Conservation (phyloP, 2,329 filamentous ascomycete genomes). For the Nothophaeocryptopus gaeumannii region DNA sequence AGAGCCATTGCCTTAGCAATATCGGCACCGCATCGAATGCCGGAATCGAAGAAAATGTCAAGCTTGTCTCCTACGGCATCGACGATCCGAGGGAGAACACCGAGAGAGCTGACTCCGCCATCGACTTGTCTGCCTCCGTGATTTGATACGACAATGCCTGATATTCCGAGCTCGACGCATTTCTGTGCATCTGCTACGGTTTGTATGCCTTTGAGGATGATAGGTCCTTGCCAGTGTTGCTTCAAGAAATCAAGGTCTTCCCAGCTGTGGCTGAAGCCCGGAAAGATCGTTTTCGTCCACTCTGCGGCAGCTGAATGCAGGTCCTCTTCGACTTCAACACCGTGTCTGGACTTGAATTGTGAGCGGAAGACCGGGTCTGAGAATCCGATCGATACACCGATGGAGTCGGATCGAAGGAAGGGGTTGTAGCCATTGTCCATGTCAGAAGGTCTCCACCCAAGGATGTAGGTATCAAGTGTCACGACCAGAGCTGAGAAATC, state of each 20-base stretch:
- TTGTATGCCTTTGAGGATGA: slow-evolving; percentile 60
- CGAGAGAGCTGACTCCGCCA: slow-evolving; percentile 48
- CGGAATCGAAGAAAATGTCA: slow-evolving; percentile 52
- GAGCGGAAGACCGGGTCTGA: slow-evolving; percentile 64
- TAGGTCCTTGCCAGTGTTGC: slow-evolving; percentile 61
- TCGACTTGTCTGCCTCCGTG: slow-evolving; percentile 54
- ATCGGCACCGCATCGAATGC: slow-evolving; percentile 49
- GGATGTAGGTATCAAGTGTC: slow-evolving; percentile 67
- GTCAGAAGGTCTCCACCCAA: slow-evolving; percentile 62
- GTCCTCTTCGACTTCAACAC: slow-evolving; percentile 42
- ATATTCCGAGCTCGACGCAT: slow-evolving; percentile 44
- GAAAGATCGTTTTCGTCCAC: slow-evolving; percentile 55
- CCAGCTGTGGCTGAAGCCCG: slow-evolving; percentile 47
- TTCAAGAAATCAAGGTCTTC: slow-evolving; percentile 59
- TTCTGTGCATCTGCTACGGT: slow-evolving; percentile 48
- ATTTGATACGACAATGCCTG: slow-evolving; percentile 53
- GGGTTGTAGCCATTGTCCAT: slow-evolving; percentile 28
- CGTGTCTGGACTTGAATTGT: slow-evolving; percentile 51
- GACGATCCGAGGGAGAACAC: slow-evolving; percentile 59
- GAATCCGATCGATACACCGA: slow-evolving; percentile 62
- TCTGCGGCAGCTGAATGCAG: slow-evolving; percentile 49
- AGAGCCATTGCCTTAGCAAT: slow-evolving; percentile 51
- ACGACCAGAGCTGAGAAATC: slow-evolving; percentile 66
- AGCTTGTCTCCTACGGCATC: slow-evolving; percentile 53
- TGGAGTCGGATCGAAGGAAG: slow-evolving; percentile 24